phyloP scores from a whole-genome alignment of 306 rosid species.

The Luffa acutangula region DNA sequence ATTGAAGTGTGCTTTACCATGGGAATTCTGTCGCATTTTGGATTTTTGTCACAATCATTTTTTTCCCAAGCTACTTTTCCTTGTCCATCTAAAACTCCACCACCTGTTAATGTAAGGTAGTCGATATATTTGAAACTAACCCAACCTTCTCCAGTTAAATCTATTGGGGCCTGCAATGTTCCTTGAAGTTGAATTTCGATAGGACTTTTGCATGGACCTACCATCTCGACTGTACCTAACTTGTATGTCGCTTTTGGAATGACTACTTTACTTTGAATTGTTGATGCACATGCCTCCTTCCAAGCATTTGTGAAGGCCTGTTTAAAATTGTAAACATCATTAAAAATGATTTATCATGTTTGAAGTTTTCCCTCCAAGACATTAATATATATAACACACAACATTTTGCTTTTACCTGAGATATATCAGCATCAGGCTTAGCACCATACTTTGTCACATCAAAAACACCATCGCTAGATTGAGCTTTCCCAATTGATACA shows the following conservation, averaged over 20 bases:
- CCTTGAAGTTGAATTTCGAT: constrained; percentile 5
- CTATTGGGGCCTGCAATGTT: not conserved
- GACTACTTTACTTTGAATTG: constrained; percentile 2
- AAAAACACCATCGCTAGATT: not conserved
- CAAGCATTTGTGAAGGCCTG: constrained; percentile 22
- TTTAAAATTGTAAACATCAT: not conserved
- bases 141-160: constrained; percentile 16
- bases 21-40: not conserved
- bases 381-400: not conserved
- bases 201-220: constrained; percentile 35
- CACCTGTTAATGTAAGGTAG: constrained; percentile 23
- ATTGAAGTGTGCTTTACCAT: constrained; percentile 28
- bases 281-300: constrained; percentile 26
- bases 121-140: constrained; percentile 16
- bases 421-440: constrained; percentile 2
- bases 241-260: constrained; percentile 13
- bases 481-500: not conserved
- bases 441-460: constrained; percentile 10
- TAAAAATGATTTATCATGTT: not conserved
- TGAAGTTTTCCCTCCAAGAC: not conserved
- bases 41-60: too few species aligned
- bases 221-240: not conserved
- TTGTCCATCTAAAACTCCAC: constrained; percentile 17
- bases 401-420: constrained; percentile 8
- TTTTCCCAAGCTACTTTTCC: too few species aligned